These are phyloP conservation scores for Botrytis deweyae DNA, from an alignment of 2,329 filamentous ascomycete genomes.

Conservation along the genomic window DNA sequence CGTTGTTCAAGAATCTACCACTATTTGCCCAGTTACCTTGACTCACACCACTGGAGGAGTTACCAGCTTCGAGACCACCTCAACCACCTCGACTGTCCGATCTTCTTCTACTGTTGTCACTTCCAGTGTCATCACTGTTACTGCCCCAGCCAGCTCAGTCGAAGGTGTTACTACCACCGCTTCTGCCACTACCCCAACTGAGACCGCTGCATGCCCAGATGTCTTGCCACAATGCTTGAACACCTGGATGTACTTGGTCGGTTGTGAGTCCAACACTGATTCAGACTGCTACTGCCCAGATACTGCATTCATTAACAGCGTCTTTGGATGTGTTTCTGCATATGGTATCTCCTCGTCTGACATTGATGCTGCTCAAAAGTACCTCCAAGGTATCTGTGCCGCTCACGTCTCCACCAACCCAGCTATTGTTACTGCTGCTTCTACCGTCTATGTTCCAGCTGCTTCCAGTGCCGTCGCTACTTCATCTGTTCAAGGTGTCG, in stretches of 20 bases:
- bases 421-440: constrained; percentile 76
- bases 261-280: constrained; percentile 84
- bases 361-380: constrained; percentile 70
- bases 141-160: constrained; percentile 23
- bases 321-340: constrained; percentile 79
- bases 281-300: constrained; percentile 83
- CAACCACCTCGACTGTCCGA: constrained; percentile 39
- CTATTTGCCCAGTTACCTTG: constrained; percentile 37
- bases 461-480: constrained; percentile 39
- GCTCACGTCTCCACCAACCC: constrained; percentile 73
- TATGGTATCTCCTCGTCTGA: constrained; percentile 67
- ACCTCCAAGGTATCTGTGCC: constrained; percentile 90
- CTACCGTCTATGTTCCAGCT: constrained; percentile 57
- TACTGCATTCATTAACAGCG: constrained; percentile 69
- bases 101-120: constrained; percentile 36
- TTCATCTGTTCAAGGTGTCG: constrained; percentile 20
- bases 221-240: constrained; percentile 87
- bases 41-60: constrained; percentile 27
- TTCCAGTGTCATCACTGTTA: constrained; percentile 23
- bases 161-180: constrained; percentile 23
- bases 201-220: constrained; percentile 51
- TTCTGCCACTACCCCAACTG: constrained; percentile 40
- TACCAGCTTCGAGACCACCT: constrained; percentile 31
- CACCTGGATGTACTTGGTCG: constrained; percentile 75
- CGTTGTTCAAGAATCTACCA: constrained; percentile 32